Conservation (phyloP, 2,329 filamentous ascomycete genomes). For the Penicillium decumbens region DNA sequence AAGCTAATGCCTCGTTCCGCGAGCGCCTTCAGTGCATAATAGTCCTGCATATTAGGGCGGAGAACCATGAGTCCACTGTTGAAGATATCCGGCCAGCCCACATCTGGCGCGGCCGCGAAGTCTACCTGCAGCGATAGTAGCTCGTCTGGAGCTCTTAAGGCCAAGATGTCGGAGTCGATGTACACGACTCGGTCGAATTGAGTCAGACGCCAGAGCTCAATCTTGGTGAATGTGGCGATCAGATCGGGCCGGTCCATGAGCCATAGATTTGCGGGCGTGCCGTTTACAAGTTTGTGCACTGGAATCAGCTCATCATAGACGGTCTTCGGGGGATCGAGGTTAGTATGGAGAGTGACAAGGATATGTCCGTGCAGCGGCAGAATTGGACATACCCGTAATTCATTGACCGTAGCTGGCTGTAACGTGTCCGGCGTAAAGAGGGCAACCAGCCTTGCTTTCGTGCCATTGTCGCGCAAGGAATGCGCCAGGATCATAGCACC, state of each 20-base stretch:
- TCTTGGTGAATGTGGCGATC: conserved; percentile 92
- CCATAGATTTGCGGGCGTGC: conserved; percentile 72
- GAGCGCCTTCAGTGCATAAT: conserved; percentile 76
- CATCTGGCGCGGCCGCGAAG: conserved; percentile 78
- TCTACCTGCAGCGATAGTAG: conserved; percentile 64
- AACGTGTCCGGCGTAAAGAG: conserved; percentile 78
- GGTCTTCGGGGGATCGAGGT: conserved; percentile 48
- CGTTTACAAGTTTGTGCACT: conserved; percentile 73
- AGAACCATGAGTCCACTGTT: conserved; percentile 97
- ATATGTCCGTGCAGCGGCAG: background rate
- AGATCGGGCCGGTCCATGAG: conserved; percentile 90
- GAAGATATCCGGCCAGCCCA: conserved; percentile 97
- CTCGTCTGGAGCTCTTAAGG: conserved; percentile 84
- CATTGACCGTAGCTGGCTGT: conserved; percentile 66
- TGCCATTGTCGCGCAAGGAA: conserved; percentile 85
- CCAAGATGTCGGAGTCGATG: conserved; percentile 90
- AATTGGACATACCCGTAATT: conserved; percentile 61
- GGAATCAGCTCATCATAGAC: conserved; percentile 87
- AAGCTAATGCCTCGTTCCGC: conserved; percentile 86
- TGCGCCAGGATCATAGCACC: conserved; percentile 91
- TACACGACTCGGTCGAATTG: conserved; percentile 93
- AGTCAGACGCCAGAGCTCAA: conserved; percentile 84
- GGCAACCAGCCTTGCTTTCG: conserved; percentile 77
- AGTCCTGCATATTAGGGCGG: conserved; percentile 79
- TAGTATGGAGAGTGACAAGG: conserved; percentile 1